Evolutionary conservation across 2,329 filamentous ascomycete genomes (phyloP).

Genomic region (Alternaria arborescens): DNA sequence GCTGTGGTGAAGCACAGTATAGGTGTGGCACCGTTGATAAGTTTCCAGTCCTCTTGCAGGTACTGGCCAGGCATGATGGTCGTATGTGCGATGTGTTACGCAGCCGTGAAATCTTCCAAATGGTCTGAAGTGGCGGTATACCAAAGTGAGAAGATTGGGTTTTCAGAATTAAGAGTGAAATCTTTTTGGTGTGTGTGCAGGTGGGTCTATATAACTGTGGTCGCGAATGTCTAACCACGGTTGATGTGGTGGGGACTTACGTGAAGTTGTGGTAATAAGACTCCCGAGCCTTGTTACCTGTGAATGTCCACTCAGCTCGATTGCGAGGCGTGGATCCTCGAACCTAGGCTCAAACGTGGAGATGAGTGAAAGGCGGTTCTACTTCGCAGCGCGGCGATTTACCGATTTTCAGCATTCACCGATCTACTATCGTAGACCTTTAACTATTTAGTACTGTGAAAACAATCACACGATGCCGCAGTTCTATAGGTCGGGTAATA

Average conservation of each 20-base stretch:
- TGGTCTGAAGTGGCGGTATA: neutral
- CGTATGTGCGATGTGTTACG: neutral
- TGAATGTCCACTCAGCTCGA: neutral
- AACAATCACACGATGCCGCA: neutral
- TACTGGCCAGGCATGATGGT: neutral
- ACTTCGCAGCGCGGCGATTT: neutral
- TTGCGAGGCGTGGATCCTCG: neutral
- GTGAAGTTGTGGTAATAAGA: neutral
- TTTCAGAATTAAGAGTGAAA: neutral
- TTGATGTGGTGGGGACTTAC: neutral
- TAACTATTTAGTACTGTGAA: neutral
- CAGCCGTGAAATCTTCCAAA: neutral
- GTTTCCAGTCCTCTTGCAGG: neutral
- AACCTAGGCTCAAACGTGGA: neutral
- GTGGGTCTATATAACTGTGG: neutral
- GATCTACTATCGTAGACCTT: neutral
- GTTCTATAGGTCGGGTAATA: neutral
- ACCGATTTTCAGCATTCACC: neutral
- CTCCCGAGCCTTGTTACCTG: too few species aligned
- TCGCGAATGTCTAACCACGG: neutral
- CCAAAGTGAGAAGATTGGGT: neutral
- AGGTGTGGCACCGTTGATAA: neutral
- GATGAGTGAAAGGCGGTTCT: too few species aligned
- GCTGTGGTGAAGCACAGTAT: neutral
- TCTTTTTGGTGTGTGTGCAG: neutral